phyloP scores from a whole-genome alignment of 306 rosid species.

The Quillaja saponaria region DNA sequence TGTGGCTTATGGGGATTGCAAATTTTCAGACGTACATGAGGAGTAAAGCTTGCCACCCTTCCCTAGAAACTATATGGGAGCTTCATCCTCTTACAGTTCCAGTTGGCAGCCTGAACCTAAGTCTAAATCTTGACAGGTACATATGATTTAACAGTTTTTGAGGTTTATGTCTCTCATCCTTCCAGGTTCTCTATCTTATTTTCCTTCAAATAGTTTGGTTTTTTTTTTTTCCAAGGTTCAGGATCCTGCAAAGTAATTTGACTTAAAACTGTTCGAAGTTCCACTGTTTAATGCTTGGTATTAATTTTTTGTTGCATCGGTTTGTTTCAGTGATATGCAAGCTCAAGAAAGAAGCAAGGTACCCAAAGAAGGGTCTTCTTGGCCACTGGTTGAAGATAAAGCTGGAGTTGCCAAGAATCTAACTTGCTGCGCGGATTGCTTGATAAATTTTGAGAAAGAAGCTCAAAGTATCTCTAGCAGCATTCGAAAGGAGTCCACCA shows the following conservation, averaged over 20 bases:
- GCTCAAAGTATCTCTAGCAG: slow-evolving; percentile 40
- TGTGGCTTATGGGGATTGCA: slow-evolving; percentile 75
- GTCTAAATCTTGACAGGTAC: slow-evolving; percentile 78
- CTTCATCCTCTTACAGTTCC: slow-evolving; percentile 80
- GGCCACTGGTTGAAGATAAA: slow-evolving; percentile 27
- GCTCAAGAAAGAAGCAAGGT: slow-evolving; percentile 45
- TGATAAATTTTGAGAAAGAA: slow-evolving; percentile 48
- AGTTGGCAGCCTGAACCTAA: slow-evolving; percentile 67
- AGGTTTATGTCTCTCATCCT: background rate
- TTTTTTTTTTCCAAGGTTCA: background rate
- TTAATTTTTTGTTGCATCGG: slow-evolving; percentile 15
- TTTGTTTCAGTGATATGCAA: slow-evolving; percentile 44
- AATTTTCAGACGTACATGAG: slow-evolving; percentile 65
- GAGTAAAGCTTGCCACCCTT: slow-evolving; percentile 65
- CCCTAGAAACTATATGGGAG: slow-evolving; percentile 78
- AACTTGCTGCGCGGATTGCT: slow-evolving; percentile 57
- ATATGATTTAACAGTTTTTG: background rate
- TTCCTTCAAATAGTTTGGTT: background rate
- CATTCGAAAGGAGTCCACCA: slow-evolving; percentile 35
- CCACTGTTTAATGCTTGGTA: background rate
- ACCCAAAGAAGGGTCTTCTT: slow-evolving; percentile 34
- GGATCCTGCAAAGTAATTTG: background rate
- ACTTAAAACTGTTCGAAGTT: background rate
- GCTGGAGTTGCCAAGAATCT: slow-evolving; percentile 32
- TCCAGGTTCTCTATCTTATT: background rate